These are phyloP conservation scores for Sporothrix globosa DNA, from an alignment of 2,329 filamentous ascomycete species.

Conservation along the genomic window DNA sequence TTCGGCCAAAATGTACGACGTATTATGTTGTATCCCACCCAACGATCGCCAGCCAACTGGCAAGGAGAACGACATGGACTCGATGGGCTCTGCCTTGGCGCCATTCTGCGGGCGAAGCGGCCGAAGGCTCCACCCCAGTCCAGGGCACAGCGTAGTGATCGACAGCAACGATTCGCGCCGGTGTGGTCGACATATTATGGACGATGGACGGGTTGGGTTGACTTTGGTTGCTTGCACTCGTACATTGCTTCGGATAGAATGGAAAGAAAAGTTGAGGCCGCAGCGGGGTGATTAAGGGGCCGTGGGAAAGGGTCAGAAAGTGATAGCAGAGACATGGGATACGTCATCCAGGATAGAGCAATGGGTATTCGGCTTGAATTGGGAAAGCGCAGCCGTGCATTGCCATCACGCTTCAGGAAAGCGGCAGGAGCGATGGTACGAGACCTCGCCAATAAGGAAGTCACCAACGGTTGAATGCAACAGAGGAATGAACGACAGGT, in stretches of 20 bases:
- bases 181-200: neutral
- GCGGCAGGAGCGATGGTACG: neutral
- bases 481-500: slow-evolving; percentile 1
- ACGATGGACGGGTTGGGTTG: neutral
- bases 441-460: slow-evolving; percentile 14
- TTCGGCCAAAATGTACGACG: no score
- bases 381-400: neutral
- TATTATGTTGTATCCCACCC: neutral
- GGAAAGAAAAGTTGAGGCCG: neutral
- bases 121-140: neutral
- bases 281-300: neutral
- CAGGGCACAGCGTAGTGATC: neutral
- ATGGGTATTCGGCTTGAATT: neutral
- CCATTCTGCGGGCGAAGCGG: neutral
- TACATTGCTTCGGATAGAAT: neutral
- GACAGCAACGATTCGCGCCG: slow-evolving; percentile 3
- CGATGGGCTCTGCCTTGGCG: neutral
- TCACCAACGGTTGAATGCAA: neutral
- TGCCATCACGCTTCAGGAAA: neutral
- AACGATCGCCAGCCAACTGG: neutral
- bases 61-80: neutral
- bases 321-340: neutral
- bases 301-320: neutral
- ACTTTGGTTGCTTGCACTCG: neutral
- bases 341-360: slow-evolving; percentile 18